These are phyloP conservation scores for Linnemannia elongata DNA, from an alignment of 192 early-diverging fungal species.

Conservation along the genomic window DNA sequence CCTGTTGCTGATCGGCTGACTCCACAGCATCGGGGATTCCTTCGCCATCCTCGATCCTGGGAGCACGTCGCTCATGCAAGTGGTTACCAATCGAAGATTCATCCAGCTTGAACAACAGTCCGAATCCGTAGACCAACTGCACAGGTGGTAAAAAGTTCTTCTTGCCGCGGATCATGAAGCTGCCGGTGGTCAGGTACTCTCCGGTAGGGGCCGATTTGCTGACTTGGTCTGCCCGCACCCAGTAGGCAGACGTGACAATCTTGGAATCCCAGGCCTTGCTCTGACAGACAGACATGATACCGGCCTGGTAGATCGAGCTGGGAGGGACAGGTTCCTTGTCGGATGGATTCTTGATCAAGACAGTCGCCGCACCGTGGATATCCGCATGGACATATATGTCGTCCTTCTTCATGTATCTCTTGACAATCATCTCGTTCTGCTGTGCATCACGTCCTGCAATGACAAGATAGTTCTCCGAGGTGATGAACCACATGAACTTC, in stretches of 20 bases:
- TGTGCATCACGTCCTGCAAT: conserved; percentile 92
- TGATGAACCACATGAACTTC: conserved; percentile 97
- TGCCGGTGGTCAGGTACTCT: conserved; percentile 90
- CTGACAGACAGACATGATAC: conserved; percentile 94
- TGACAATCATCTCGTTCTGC: conserved; percentile 95
- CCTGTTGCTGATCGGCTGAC: neutral
- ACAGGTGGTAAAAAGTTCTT: conserved; percentile 95
- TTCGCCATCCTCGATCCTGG: conserved; percentile 45
- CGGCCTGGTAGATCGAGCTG: conserved; percentile 93
- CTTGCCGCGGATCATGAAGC: conserved; percentile 95
- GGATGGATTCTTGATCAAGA: conserved; percentile 88
- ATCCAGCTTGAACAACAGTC: conserved; percentile 92
- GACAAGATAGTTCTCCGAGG: conserved; percentile 92
- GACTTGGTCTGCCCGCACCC: conserved; percentile 88
- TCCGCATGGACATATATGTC: conserved; percentile 96
- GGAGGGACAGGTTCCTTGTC: conserved; percentile 80
- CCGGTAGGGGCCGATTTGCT: conserved; percentile 92
- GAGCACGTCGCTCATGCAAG: conserved; percentile 74
- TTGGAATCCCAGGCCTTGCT: conserved; percentile 98
- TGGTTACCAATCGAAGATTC: conserved; percentile 85
- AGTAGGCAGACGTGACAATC: conserved; percentile 94
- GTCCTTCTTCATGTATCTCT: conserved; percentile 71
- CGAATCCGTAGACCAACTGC: conserved; percentile 97
- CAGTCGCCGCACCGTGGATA: conserved; percentile 90
- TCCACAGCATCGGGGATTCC: conserved; percentile 28